phyloP scores from a whole-genome alignment of 108 stramenopile genomes.

The Stephanodiscus minutulus region DNA sequence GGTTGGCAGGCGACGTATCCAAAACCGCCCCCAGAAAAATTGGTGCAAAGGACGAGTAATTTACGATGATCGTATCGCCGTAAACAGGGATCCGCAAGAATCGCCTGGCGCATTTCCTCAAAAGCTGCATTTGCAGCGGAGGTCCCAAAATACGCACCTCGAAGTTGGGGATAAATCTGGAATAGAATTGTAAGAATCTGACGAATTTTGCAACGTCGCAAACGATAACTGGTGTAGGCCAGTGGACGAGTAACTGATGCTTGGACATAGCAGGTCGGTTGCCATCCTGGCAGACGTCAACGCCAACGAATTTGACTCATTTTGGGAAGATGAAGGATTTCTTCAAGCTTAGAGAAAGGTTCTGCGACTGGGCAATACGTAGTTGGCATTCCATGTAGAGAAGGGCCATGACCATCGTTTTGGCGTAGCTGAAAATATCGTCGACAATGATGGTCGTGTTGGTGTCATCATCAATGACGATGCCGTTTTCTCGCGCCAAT shows the following conservation, averaged over 20 bases:
- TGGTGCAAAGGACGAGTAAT: not conserved
- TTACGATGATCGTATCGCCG: not conserved
- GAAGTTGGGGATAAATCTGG: not conserved
- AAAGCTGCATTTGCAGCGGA: not conserved
- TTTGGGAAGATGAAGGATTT: not conserved
- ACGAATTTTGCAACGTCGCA: not conserved
- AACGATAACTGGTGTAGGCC: not conserved
- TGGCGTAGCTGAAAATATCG: slow-evolving; percentile 5
- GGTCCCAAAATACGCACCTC: not conserved
- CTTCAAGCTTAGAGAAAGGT: not conserved
- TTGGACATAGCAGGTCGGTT: slow-evolving; percentile 3
- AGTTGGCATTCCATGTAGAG: not conserved
- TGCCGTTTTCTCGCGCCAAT: not conserved
- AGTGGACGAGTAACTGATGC: not conserved
- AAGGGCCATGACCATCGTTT: not conserved
- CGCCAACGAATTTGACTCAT: no score
- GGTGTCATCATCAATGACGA: not conserved
- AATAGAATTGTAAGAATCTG: not conserved
- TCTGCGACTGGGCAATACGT: not conserved
- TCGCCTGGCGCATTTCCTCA: slow-evolving; percentile 1
- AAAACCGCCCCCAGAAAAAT: not conserved
- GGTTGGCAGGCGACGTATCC: slow-evolving; percentile 3
- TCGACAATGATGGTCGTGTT: slow-evolving; percentile 2
- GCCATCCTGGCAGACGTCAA: not conserved
- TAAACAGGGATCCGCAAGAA: slow-evolving; percentile 11